These are phyloP conservation scores for Lichtheimia corymbifera DNA, from an alignment of 371 early-diverging fungal genomes.

Conservation along the genomic window DNA sequence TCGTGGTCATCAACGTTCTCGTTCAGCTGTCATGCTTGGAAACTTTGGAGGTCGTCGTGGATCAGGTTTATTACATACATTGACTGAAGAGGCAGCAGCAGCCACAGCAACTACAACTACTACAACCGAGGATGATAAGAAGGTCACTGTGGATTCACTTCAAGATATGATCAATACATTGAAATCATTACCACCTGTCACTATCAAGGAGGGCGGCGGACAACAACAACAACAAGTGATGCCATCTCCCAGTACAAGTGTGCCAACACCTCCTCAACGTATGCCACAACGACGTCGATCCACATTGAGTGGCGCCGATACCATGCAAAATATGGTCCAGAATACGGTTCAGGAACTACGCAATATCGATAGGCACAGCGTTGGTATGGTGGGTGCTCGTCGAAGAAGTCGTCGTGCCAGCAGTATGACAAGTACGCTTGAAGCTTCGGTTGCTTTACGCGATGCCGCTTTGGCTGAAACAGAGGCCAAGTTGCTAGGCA, in stretches of 20 bases:
- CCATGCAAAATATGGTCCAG: constrained; percentile 26
- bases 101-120: no score
- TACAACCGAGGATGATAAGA: constrained; percentile 10
- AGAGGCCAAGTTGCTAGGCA: constrained; percentile 39
- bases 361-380: constrained; percentile 16
- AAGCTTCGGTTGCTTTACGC: constrained; percentile 21
- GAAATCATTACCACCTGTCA: constrained; percentile 42
- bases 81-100: constrained; percentile 25
- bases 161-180: constrained; percentile 51
- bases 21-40: constrained; percentile 44
- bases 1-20: constrained; percentile 44
- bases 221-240: constrained; percentile 6
- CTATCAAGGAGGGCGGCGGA: constrained; percentile 23
- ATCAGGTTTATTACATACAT: constrained; percentile 25
- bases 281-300: constrained; percentile 6
- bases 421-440: constrained; percentile 20
- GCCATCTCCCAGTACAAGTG: not conserved
- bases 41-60: constrained; percentile 18
- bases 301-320: constrained; percentile 13
- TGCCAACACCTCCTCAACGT: not conserved
- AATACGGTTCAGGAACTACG: constrained; percentile 32
- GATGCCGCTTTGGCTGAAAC: constrained; percentile 40
- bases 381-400: not conserved
- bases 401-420: constrained; percentile 25
- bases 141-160: constrained; percentile 38